phyloP scores from a whole-genome alignment of 73 alveolate genomes.

The Tetrahymena elliotti region DNA sequence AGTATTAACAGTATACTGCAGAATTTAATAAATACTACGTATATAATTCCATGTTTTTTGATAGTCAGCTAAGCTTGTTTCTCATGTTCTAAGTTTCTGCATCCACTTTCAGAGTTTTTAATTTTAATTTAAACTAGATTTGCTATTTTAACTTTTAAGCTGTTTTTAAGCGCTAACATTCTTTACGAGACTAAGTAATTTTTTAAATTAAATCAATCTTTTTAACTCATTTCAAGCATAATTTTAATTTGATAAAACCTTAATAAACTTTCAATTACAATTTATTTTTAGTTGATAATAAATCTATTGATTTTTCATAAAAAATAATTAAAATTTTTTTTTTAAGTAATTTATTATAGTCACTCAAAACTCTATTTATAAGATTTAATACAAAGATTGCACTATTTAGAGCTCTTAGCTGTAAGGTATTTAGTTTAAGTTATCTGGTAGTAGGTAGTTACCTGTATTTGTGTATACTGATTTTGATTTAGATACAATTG shows the following conservation, averaged over 20 bases:
- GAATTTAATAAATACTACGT: no score
- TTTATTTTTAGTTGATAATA: neutral
- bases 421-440: neutral
- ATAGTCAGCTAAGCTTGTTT: no score
- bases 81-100: no score
- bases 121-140: no score
- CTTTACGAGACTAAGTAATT: neutral
- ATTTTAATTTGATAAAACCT: neutral
- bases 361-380: neutral
- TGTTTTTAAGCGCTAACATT: neutral
- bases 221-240: no score
- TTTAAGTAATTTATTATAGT: neutral
- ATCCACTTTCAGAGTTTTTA: no score
- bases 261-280: no score
- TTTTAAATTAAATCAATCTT: no score
- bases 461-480: neutral
- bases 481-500: neutral
- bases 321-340: no score
- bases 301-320: no score
- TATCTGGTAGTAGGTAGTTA: neutral
- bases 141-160: neutral
- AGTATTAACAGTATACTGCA: no score
- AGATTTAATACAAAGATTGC: neutral
- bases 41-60: no score
- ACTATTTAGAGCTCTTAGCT: neutral